Evolutionary conservation across 2,329 filamentous ascomycete species (phyloP).

Genomic region (Diaporthe amygdali): DNA sequence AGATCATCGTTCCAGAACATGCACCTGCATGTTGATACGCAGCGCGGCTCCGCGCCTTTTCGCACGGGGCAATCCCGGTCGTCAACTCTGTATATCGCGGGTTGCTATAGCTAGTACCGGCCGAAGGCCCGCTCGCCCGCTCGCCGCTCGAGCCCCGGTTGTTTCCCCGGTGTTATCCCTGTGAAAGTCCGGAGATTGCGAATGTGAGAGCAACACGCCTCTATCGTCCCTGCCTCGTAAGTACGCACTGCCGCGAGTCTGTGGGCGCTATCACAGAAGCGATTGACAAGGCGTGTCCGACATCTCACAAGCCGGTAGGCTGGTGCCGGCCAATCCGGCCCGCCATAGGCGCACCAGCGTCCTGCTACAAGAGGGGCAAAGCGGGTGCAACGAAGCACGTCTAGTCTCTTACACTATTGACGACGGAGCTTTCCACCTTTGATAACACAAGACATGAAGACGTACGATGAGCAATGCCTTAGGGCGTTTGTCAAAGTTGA

Average conservation of each 20-base stretch:
- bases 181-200: not conserved
- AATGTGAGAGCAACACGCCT: not conserved
- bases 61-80: slow-evolving; percentile 8
- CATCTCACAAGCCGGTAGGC: not conserved
- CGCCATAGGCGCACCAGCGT: not conserved
- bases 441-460: not conserved
- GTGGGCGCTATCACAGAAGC: not conserved
- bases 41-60: not conserved
- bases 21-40: not conserved
- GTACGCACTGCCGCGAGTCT: not conserved
- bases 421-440: not conserved
- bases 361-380: not conserved
- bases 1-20: not conserved
- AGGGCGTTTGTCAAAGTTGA: not conserved
- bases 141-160: not conserved
- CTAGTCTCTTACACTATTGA: not conserved
- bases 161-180: not conserved
- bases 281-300: not conserved
- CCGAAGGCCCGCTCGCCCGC: not conserved
- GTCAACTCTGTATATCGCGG: not conserved
- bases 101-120: not conserved
- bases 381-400: not conserved
- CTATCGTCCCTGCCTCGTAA: not conserved
- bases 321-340: not conserved
- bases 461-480: not conserved